Evolutionary conservation across 1,139 yeast species (phyloP).

Genomic region (Candida smagusa): DNA sequence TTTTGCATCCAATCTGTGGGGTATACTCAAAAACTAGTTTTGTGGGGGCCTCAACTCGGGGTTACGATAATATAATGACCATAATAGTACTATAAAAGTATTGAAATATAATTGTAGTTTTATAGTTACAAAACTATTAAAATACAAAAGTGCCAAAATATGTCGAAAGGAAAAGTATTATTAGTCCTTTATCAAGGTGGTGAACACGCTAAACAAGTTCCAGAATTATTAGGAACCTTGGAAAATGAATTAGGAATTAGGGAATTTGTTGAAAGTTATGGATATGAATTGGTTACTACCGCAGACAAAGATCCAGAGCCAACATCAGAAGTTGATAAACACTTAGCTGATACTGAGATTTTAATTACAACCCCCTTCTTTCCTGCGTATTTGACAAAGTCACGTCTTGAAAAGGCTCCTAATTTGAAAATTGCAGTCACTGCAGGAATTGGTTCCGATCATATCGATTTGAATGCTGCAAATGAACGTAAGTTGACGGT

Average conservation of each 20-base stretch:
- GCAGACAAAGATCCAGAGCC: constrained; percentile 65
- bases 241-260: constrained; percentile 77
- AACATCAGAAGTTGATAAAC: constrained; percentile 55
- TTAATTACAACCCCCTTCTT: constrained; percentile 82
- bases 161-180: constrained; percentile 42
- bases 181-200: constrained; percentile 56
- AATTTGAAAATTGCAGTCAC: constrained; percentile 71
- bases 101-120: no score
- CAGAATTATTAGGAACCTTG: constrained; percentile 62
- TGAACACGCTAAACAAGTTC: constrained; percentile 58
- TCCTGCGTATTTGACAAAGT: constrained; percentile 72
- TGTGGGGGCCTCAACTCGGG: no score
- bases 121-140: no score
- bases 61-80: no score
- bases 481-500: constrained; percentile 63
- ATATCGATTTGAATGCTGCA: constrained; percentile 72
- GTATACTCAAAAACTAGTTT: no score
- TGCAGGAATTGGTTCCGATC: constrained; percentile 87
- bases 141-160: no score
- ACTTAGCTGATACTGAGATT: constrained; percentile 68
- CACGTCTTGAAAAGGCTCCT: constrained; percentile 67
- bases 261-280: constrained; percentile 59
- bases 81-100: no score
- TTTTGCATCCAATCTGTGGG: no score
- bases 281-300: constrained; percentile 68